Conservation (phyloP, 2,329 filamentous ascomycete species). For the Aotearoamyces nothofagi region DNA sequence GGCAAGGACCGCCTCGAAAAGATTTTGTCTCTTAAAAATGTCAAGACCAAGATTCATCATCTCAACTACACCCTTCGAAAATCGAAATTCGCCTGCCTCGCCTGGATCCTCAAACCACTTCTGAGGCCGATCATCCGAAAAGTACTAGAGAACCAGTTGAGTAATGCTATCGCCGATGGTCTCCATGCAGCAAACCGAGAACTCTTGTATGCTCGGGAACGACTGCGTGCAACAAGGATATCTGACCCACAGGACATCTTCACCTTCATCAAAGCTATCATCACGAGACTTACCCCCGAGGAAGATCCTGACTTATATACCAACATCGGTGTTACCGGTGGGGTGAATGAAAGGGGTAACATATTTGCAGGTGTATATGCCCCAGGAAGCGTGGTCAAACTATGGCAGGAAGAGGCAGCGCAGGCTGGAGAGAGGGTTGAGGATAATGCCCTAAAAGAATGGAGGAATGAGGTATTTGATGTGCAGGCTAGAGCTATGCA, state of each 20-base stretch:
- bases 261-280: slow-evolving; percentile 71
- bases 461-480: slow-evolving; percentile 77
- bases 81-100: slow-evolving; percentile 61
- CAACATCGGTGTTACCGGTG: slow-evolving; percentile 50
- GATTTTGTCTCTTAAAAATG: slow-evolving; percentile 61
- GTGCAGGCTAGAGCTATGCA: slow-evolving; percentile 14
- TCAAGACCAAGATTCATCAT: slow-evolving; percentile 74
- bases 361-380: slow-evolving; percentile 77
- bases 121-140: slow-evolving; percentile 68
- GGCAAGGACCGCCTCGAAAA: slow-evolving; percentile 65
- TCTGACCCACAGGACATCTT: slow-evolving; percentile 63
- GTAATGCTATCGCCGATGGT: slow-evolving; percentile 51
- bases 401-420: slow-evolving; percentile 73
- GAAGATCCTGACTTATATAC: slow-evolving; percentile 66
- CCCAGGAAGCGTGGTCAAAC: slow-evolving; percentile 72
- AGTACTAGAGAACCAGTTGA: slow-evolving; percentile 65
- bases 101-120: slow-evolving; percentile 74
- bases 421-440: slow-evolving; percentile 59
- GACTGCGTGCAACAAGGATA: slow-evolving; percentile 73
- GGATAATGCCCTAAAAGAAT: slow-evolving; percentile 46
- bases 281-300: slow-evolving; percentile 57
- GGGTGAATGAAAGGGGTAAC: slow-evolving; percentile 35
- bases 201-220: slow-evolving; percentile 71
- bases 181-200: slow-evolving; percentile 70
- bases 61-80: slow-evolving; percentile 64